phyloP scores from a whole-genome alignment of 2,329 filamentous ascomycete species.

The Diaporthe vexans region DNA sequence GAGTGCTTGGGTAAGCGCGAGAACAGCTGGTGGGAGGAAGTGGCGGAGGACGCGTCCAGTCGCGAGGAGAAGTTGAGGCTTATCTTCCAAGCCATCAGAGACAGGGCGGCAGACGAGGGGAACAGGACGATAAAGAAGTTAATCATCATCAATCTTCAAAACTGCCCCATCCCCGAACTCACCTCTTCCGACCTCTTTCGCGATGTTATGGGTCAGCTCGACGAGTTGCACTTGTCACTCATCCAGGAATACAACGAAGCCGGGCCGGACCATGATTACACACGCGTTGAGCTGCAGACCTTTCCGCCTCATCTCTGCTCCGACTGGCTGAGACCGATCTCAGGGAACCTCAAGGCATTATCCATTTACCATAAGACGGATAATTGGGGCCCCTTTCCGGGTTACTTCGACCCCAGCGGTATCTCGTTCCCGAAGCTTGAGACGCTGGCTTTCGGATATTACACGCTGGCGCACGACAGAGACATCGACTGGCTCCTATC shows the following conservation, averaged over 20 bases:
- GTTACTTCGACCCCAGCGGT: conserved; percentile 23
- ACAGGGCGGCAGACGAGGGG: not conserved
- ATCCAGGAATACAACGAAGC: not conserved
- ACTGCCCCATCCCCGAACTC: conserved; percentile 22
- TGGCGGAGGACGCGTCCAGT: not conserved
- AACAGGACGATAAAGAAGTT: conserved; percentile 28
- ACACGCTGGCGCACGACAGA: conserved; percentile 30
- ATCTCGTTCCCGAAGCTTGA: conserved; percentile 35
- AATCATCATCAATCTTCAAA: conserved; percentile 27
- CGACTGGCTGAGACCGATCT: conserved; percentile 33
- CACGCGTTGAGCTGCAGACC: conserved; percentile 26
- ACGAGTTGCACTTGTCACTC: conserved; percentile 30
- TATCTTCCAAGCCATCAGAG: conserved; percentile 29
- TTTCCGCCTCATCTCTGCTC: conserved; percentile 28
- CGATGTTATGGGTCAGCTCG: conserved; percentile 24
- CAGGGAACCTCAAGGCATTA: conserved; percentile 30
- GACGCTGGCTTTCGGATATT: conserved; percentile 1
- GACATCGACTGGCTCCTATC: conserved; percentile 34
- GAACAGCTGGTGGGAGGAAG: not conserved
- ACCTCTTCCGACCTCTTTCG: conserved; percentile 33
- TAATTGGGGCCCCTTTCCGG: conserved; percentile 36
- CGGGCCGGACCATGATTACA: conserved; percentile 27
- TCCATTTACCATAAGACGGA: conserved; percentile 20
- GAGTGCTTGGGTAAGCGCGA: conserved; percentile 6
- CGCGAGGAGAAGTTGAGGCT: not conserved